phyloP scores from a whole-genome alignment of 371 early-diverging fungal genomes.

The Syncephalis plumigaleata region DNA sequence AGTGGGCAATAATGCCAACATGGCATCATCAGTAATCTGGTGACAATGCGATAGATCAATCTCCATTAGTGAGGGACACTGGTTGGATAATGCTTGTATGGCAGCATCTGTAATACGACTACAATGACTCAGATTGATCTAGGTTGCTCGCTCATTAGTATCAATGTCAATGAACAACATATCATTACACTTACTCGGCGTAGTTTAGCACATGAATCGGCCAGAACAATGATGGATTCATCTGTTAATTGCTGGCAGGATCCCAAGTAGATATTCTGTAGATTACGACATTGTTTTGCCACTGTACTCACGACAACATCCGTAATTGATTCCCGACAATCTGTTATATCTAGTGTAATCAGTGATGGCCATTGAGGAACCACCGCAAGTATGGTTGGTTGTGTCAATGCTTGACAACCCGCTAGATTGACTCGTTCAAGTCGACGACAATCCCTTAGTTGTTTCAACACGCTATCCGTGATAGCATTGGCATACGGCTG shows the following conservation, averaged over 20 bases:
- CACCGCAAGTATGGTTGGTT: conserved; percentile 20
- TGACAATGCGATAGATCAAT: conserved; percentile 32
- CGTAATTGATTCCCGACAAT: conserved; percentile 11
- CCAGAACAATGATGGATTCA: neutral
- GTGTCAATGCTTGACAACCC: conserved; percentile 25
- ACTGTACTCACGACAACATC: neutral
- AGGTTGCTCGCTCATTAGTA: conserved; percentile 2
- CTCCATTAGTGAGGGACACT: conserved; percentile 33
- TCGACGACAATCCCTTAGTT: conserved; percentile 24
- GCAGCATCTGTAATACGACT: conserved; percentile 25
- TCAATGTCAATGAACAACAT: neutral
- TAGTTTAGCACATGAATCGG: neutral
- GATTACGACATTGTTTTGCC: neutral
- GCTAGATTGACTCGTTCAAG: conserved; percentile 37
- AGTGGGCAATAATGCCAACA: conserved; percentile 20
- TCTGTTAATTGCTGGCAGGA: neutral
- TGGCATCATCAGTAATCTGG: conserved; percentile 22
- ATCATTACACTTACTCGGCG: neutral
- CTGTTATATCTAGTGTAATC: conserved; percentile 12
- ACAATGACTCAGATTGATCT: conserved; percentile 43
- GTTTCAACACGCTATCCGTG: conserved; percentile 17
- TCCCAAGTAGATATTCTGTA: neutral
- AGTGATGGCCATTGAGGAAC: conserved; percentile 9
- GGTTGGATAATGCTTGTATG: conserved; percentile 21
- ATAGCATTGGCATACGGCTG: conserved; percentile 26